Evolutionary conservation across 2,329 filamentous ascomycete species (phyloP).

Genomic region (Leptographium lundbergii): DNA sequence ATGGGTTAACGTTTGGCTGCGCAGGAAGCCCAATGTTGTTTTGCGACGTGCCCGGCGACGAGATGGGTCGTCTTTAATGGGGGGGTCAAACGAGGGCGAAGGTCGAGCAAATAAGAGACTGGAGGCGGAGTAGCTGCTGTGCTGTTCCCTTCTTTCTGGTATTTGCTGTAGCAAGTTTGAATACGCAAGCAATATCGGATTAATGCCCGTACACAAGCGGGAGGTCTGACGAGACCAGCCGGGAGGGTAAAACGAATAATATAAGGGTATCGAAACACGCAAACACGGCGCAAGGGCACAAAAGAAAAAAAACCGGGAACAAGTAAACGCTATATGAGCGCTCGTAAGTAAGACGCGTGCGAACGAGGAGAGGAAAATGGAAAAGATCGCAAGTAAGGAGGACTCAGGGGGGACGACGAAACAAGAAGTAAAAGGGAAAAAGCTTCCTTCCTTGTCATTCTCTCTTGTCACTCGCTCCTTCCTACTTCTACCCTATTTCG

Average conservation of each 20-base stretch:
- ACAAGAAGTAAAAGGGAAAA: not conserved
- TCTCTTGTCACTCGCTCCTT: conserved; percentile 4
- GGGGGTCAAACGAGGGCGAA: not conserved
- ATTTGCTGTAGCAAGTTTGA: not conserved
- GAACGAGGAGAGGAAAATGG: not conserved
- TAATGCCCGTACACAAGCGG: not conserved
- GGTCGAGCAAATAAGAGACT: too few species aligned
- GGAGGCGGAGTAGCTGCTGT: too few species aligned
- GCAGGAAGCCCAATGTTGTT: not conserved
- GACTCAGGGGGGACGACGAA: conserved; percentile 4
- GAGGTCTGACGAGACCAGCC: not conserved
- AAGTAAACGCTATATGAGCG: not conserved
- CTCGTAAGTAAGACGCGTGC: not conserved
- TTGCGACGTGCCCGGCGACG: not conserved
- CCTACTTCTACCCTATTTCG: not conserved
- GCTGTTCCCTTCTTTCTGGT: not conserved
- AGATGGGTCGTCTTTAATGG: not conserved
- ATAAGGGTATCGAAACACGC: conserved; percentile 1
- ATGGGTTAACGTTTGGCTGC: not conserved
- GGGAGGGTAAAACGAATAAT: not conserved
- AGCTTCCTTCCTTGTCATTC: not conserved
- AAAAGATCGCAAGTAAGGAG: not conserved
- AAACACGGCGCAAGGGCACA: not conserved
- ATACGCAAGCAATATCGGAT: not conserved
- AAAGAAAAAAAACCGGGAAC: not conserved